Base-by-base conservation (phyloP, 2,329 filamentous ascomycete species). In the Endoconidiophora laricicola region DNA sequence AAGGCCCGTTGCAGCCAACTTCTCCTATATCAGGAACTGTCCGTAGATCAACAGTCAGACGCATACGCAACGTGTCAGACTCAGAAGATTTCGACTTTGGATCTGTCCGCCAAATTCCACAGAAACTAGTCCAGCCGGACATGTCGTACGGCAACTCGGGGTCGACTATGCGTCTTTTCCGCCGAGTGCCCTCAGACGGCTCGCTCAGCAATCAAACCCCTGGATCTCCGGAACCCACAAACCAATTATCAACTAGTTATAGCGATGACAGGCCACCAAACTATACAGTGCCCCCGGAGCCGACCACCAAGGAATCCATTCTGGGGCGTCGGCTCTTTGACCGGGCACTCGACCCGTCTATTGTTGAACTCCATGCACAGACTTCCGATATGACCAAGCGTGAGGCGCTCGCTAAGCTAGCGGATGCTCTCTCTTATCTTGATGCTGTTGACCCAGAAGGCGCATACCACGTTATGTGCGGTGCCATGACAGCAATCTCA, bases 91-190 rank as follows among this genome's bases (percentile, higher is more conserved):
- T 44, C 14, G 37, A 41, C n/a, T 42, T 48, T 37, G 50, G 41
- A 7, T 54, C 53, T 37, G 46, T 55, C 9, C 51, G 54, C 14
- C 48, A 48, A 23, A 46, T 41, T 14, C 50, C 52, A 1, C 43
- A 46, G 6, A 48, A 48, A 36, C 88, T 90, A 0, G 72, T 95
- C 2, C 86, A 87, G 50, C 75, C 91, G 1, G 86, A 96, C 59
- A 81, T 94, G 70, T 93, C 83, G 4, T 96, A 93, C 65, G 91
- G 90, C 47, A 96, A 96, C 63, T 83, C 81, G 6, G 86, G 85
- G 1, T 95, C 90, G 1, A 94, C 88, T 14, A 86, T 94, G 56
- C 81, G 88, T 49, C 81, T 94, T 48, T 96, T 95, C 69, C 84
- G 86, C 55, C 79, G 90, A 22, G 86, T 94, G 1, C 73, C 74